Conservation (phyloP, 2,329 filamentous ascomycete species). For the Ophiocordyceps camponoti-saundersi region DNA sequence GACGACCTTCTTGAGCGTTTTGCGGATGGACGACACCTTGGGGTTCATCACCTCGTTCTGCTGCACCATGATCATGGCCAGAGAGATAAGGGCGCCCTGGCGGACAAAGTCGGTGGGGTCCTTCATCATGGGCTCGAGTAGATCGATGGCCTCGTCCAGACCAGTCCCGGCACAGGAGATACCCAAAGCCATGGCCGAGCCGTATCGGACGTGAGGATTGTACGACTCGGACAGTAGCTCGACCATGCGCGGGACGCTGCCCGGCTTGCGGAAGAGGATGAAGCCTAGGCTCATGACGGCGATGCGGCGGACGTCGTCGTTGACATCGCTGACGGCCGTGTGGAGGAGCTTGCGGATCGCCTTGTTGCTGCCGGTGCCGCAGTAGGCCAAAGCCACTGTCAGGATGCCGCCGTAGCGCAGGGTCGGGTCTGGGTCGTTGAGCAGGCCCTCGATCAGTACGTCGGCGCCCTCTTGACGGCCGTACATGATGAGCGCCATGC, state of each 20-base stretch:
- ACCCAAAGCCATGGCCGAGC: conserved; percentile 93
- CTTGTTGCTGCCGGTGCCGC: conserved; percentile 95
- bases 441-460: conserved; percentile 79
- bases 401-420: conserved; percentile 95
- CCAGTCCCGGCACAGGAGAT: conserved; percentile 96
- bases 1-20: conserved; percentile 86
- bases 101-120: conserved; percentile 97
- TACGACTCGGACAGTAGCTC: conserved; percentile 96
- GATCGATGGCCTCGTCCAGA: conserved; percentile 86
- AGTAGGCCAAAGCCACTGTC: conserved; percentile 96
- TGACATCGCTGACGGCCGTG: conserved; percentile 93
- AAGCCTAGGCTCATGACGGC: conserved; percentile 97
- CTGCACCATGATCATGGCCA: conserved; percentile 98
- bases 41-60: conserved; percentile 98
- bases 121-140: conserved; percentile 98
- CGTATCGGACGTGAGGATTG: conserved; percentile 95
- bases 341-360: conserved; percentile 91
- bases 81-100: conserved; percentile 83
- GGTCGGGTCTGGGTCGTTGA: conserved; percentile 86
- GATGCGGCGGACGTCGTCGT: conserved; percentile 87
- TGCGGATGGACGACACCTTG: conserved; percentile 79
- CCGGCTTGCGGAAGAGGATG: conserved; percentile 94
- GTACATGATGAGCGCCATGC: conserved; percentile 98
- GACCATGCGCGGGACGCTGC: conserved; percentile 95
- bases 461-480: conserved; percentile 88